phyloP scores from a whole-genome alignment of 176 grass and related monocot species.

The Calamus simplicifolius region DNA sequence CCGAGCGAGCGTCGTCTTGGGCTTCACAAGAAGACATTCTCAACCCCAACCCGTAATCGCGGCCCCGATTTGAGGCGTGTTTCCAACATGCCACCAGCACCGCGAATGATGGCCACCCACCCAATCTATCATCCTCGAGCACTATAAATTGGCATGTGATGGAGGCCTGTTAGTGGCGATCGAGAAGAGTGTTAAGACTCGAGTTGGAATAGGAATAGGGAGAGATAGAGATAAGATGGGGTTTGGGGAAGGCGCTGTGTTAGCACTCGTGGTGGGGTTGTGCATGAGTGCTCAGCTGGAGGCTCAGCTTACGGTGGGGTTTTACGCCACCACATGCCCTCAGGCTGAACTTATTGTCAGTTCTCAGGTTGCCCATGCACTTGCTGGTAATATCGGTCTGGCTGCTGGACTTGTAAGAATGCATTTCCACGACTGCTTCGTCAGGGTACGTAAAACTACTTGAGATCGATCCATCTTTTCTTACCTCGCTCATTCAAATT shows the following conservation, averaged over 20 bases:
- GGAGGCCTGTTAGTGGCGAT: too few species aligned
- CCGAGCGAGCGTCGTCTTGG: too few species aligned
- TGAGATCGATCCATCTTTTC: too few species aligned
- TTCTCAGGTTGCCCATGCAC: slow-evolving; percentile 19
- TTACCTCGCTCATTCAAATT: too few species aligned
- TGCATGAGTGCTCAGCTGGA: background rate
- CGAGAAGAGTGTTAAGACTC: too few species aligned
- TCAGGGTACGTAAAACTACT: slow-evolving; percentile 30
- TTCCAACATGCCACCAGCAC: too few species aligned
- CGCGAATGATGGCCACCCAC: too few species aligned
- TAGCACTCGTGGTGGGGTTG: slow-evolving; percentile 4
- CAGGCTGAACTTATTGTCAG: slow-evolving; percentile 29
- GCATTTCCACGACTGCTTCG: slow-evolving; percentile 93
- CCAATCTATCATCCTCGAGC: too few species aligned
- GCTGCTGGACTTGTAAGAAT: slow-evolving; percentile 51
- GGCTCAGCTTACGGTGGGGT: slow-evolving; percentile 24
- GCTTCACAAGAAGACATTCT: too few species aligned
- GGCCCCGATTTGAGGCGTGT: too few species aligned
- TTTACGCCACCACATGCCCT: slow-evolving; percentile 38
- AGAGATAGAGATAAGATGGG: slow-evolving; percentile 5
- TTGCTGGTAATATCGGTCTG: slow-evolving; percentile 26
- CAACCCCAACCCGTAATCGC: too few species aligned
- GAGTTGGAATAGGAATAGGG: background rate
- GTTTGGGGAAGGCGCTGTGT: background rate
- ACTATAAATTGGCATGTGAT: too few species aligned